These are phyloP conservation scores for Lepidium africanum DNA, from an alignment of 345 rosid species.

Conservation along the genomic window DNA sequence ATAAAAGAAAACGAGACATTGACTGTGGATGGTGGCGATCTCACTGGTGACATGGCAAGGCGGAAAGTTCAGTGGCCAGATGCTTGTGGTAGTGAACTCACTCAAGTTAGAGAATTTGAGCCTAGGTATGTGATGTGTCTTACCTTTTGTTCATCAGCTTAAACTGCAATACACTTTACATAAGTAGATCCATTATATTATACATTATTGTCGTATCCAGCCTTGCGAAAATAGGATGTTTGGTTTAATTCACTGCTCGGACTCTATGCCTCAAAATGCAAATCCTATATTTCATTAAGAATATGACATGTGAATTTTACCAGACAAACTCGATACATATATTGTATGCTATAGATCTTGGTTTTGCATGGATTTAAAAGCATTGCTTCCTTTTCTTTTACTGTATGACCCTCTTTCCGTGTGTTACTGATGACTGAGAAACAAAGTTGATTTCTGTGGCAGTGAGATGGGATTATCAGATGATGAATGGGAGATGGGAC, in stretches of 20 bases:
- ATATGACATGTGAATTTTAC: neutral
- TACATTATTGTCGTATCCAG: neutral
- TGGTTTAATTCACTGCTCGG: neutral
- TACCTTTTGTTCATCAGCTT: neutral
- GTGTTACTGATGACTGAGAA: neutral
- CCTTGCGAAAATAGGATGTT: neutral
- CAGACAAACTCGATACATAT: neutral
- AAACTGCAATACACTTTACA: neutral
- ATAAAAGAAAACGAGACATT: conserved; percentile 32
- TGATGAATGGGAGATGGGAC: conserved; percentile 19
- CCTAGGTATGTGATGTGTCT: conserved; percentile 58
- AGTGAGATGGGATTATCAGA: conserved; percentile 30
- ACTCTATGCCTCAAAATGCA: neutral
- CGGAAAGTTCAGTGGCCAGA: conserved; percentile 97
- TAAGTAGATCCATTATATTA: neutral
- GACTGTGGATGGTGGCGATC: conserved; percentile 37
- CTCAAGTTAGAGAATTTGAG: conserved; percentile 85
- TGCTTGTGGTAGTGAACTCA: conserved; percentile 83
- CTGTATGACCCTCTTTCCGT: neutral
- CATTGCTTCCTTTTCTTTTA: neutral
- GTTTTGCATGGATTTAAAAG: neutral
- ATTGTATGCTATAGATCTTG: neutral
- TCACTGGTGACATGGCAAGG: conserved; percentile 39
- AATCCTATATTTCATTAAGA: neutral
- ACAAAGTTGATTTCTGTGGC: conserved; percentile 8